phyloP scores from a whole-genome alignment of 2,329 filamentous ascomycete genomes.

The Aspergillus sp. region DNA sequence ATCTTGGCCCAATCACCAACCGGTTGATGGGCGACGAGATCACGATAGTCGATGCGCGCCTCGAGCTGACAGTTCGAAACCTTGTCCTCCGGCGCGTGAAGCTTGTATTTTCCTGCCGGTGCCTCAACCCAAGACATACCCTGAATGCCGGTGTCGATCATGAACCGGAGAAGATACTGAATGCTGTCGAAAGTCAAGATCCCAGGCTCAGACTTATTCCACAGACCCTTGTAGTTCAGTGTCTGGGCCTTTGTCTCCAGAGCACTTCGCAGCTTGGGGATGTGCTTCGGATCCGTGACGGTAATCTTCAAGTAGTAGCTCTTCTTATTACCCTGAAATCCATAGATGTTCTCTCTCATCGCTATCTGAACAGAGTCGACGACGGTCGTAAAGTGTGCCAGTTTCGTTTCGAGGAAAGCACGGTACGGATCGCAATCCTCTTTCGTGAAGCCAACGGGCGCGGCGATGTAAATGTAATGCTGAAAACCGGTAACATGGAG shows the following conservation, averaged over 20 bases:
- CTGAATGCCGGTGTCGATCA: constrained; percentile 92
- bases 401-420: constrained; percentile 73
- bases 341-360: constrained; percentile 86
- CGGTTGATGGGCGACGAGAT: constrained; percentile 82
- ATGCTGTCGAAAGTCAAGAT: constrained; percentile 95
- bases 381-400: constrained; percentile 70
- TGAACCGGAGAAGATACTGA: constrained; percentile 91
- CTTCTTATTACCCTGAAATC: constrained; percentile 89
- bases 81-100: constrained; percentile 64
- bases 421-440: constrained; percentile 78
- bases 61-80: constrained; percentile 98
- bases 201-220: constrained; percentile 68
- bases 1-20: constrained; percentile 98
- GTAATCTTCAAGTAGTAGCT: constrained; percentile 93
- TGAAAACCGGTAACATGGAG: constrained; percentile 94
- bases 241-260: constrained; percentile 66
- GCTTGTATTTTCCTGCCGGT: constrained; percentile 68
- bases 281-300: constrained; percentile 83
- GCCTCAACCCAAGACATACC: constrained; percentile 99
- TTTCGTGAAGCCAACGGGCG: constrained; percentile 76
- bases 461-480: constrained; percentile 92
- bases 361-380: constrained; percentile 81
- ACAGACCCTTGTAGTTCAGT: constrained; percentile 89
- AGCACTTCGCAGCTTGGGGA: constrained; percentile 70
- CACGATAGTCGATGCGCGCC: constrained; percentile 75